These are phyloP conservation scores for Auricularia sp. DNA, from an alignment of 768 basidiomycete species.

Conservation along the genomic window DNA sequence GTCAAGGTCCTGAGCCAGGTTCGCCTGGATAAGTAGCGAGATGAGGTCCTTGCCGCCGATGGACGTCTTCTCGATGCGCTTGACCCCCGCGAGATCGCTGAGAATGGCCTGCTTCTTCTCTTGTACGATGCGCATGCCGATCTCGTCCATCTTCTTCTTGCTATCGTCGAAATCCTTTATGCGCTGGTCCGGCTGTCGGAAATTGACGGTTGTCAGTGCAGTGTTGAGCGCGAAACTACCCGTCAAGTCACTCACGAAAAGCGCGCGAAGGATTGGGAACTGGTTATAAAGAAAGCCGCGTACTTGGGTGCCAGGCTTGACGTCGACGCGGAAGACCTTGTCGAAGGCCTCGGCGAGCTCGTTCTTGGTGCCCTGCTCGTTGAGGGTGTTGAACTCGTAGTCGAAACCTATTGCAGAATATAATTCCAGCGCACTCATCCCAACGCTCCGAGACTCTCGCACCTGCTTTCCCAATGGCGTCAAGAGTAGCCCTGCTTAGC, in stretches of 20 bases:
- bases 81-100: not conserved
- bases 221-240: not conserved
- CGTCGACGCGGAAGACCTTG: slow-evolving; percentile 18
- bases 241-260: not conserved
- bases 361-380: slow-evolving; percentile 15
- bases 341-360: slow-evolving; percentile 27
- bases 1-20: slow-evolving; percentile 21
- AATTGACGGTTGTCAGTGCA: not conserved
- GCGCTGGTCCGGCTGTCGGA: slow-evolving; percentile 6
- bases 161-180: not conserved
- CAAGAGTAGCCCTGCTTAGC: slow-evolving; percentile 20
- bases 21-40: slow-evolving; percentile 21
- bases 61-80: not conserved
- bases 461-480: slow-evolving; percentile 18
- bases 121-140: not conserved
- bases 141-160: not conserved
- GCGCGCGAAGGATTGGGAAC: not conserved
- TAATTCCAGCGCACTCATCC: not conserved
- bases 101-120: not conserved
- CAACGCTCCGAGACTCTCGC: not conserved
- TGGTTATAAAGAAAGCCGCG: slow-evolving; percentile 16
- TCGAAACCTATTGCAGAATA: slow-evolving; percentile 27
- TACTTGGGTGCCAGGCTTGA: slow-evolving; percentile 15
- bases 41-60: slow-evolving; percentile 19
- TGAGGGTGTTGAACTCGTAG: slow-evolving; percentile 26